phyloP scores from a whole-genome alignment of 179 eudicot genomes.

The Beta corolliflora region DNA sequence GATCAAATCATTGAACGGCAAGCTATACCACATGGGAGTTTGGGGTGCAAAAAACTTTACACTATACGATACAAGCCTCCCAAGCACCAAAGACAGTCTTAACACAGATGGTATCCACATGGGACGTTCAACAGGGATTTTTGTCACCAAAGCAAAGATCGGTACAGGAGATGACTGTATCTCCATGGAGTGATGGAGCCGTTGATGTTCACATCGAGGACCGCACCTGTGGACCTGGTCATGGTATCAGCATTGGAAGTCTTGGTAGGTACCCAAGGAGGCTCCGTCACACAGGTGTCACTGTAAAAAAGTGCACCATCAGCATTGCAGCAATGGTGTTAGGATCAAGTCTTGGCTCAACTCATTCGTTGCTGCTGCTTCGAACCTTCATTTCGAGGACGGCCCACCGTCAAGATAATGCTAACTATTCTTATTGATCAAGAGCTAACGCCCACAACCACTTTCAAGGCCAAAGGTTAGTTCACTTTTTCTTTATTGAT shows the following conservation, averaged over 20 bases:
- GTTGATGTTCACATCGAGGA: slow-evolving; percentile 30
- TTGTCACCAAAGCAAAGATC: slow-evolving; percentile 18
- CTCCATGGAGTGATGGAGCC: slow-evolving; percentile 51
- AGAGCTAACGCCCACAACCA: slow-evolving; percentile 22
- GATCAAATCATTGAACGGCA: too few species aligned
- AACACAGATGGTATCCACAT: slow-evolving; percentile 44
- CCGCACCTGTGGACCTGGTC: slow-evolving; percentile 58
- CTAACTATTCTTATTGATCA: slow-evolving; percentile 27
- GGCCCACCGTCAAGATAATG: slow-evolving; percentile 29
- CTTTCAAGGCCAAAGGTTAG: too few species aligned
- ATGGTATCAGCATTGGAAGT: slow-evolving; percentile 55
- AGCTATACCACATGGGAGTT: too few species aligned
- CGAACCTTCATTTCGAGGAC: slow-evolving; percentile 46
- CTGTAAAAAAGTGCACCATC: slow-evolving; percentile 39
- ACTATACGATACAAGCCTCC: too few species aligned
- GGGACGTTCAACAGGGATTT: slow-evolving; percentile 30
- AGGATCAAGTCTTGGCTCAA: slow-evolving; percentile 49
- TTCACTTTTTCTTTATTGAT: neutral
- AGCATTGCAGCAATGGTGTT: slow-evolving; percentile 35
- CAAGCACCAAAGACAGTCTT: too few species aligned
- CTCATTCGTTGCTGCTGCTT: slow-evolving; percentile 27
- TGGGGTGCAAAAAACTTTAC: too few species aligned
- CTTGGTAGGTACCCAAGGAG: slow-evolving; percentile 45
- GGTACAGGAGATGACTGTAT: slow-evolving; percentile 46
- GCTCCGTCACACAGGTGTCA: slow-evolving; percentile 35